Evolutionary conservation across 768 basidiomycete species (phyloP), one percentile per base, ranked within the genome.

Genomic region (Xanthoconium stramineum): DNA sequence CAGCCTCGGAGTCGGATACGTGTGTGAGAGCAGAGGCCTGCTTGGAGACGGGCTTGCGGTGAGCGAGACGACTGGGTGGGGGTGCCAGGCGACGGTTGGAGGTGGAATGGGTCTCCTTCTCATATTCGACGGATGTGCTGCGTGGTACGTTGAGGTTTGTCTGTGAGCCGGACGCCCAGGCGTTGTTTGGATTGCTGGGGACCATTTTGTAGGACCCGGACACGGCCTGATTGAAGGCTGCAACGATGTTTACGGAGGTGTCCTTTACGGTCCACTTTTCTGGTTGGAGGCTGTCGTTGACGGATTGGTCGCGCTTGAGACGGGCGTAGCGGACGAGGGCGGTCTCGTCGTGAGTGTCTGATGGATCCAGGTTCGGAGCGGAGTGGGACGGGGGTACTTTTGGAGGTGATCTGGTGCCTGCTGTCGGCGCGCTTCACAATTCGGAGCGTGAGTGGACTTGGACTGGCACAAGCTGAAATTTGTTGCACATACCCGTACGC

Each of bases 191-290:
- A 61, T 80, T 83, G 62, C 68, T 72, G 33, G 75, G 66, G 40
- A 60, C 63, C 76, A 81, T 81, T 56, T 77, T 75, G 61, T 61
- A 55, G 36, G 68, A 73, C 5, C 66, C 65, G 48, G 67, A 75
- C 20, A 81, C 88, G 19, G 91, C 92, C 69, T 86, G 84, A 61
- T 78, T 75, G 66, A 94, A 89, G 32, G 91, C 92, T 64, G 82
- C 81, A 11, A 91, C 92, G 65, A 92, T 86, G 72, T 91, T 89
- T 49, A 94, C 92, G 19, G 90, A 86, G 44, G 92, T 94, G 72
- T 91, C 89, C 65, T 88, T 88, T 56, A 90, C 82, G 56, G 69
- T 68, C 86, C 86, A 89, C 78, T 78, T 83, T 64, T 84, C 80
- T 40, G 90, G 89, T 50, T 84, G 77, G 59, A 73, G 67, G 19